phyloP scores from a whole-genome alignment of 176 grass and related monocot species.

The Calamus simplicifolius region DNA sequence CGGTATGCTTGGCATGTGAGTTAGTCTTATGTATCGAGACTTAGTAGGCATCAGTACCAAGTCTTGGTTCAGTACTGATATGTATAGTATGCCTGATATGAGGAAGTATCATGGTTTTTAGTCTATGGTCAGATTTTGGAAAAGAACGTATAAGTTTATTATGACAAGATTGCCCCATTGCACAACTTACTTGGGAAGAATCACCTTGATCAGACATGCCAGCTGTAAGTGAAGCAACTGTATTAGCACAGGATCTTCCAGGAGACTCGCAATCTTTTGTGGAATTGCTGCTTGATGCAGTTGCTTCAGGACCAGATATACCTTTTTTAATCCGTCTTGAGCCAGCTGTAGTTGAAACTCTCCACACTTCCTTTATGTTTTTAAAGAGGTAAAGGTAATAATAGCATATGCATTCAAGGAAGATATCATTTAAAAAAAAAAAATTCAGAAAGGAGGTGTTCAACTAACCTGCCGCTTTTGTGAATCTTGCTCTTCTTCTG shows the following conservation, averaged over 20 bases:
- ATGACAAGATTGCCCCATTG: background rate
- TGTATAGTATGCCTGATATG: too few species aligned
- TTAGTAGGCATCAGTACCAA: too few species aligned
- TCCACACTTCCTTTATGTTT: conserved; percentile 75
- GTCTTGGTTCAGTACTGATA: too few species aligned
- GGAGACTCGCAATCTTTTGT: conserved; percentile 35
- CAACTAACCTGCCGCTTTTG: conserved; percentile 77
- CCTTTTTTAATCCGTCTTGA: conserved; percentile 70
- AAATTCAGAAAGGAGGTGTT: conserved; percentile 19
- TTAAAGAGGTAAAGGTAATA: conserved; percentile 20
- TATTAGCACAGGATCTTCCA: conserved; percentile 8
- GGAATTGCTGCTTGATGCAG: conserved; percentile 33
- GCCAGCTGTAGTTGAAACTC: conserved; percentile 84
- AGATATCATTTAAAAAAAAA: background rate
- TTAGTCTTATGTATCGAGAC: too few species aligned
- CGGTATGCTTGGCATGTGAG: too few species aligned
- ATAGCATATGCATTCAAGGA: background rate
- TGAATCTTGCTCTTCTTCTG: conserved; percentile 85
- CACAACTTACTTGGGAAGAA: conserved; percentile 27
- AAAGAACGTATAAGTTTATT: too few species aligned
- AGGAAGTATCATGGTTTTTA: too few species aligned
- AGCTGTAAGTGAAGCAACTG: background rate
- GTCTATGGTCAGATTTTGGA: too few species aligned
- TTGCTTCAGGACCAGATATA: conserved; percentile 41
- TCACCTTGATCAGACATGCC: conserved; percentile 25